Evolutionary conservation across 139 green algal species (phyloP).

Genomic region (Asterochloris erici): DNA sequence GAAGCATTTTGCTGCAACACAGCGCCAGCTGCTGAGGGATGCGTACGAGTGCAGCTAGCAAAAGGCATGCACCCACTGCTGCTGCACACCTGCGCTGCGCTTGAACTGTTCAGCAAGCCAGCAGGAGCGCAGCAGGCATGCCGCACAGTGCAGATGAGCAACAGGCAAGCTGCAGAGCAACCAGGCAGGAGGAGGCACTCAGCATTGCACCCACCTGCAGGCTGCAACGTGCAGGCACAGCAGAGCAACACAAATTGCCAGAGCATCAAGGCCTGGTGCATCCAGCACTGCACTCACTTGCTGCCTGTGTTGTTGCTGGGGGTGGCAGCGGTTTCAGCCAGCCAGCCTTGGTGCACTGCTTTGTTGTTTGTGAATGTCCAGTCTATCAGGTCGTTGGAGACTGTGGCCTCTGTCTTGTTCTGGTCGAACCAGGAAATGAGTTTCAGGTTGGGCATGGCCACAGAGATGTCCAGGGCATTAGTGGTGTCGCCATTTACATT

Average conservation of each 20-base stretch:
- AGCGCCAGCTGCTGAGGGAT: no score
- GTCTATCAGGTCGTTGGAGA: slow-evolving; percentile 2
- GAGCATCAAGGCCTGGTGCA: not conserved
- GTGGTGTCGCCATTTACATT: slow-evolving; percentile 4
- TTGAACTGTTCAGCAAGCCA: no score
- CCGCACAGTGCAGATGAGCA: no score
- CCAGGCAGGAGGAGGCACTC: no score
- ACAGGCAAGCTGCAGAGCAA: no score
- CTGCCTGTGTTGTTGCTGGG: not conserved
- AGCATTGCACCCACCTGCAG: not conserved
- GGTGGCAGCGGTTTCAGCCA: slow-evolving; percentile 2
- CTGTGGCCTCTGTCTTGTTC: slow-evolving; percentile 3
- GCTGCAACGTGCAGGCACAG: no score
- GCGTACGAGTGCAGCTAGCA: no score
- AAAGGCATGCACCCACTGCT: no score
- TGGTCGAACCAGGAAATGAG: slow-evolving; percentile 8
- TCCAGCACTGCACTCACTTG: not conserved
- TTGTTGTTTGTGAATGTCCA: not conserved
- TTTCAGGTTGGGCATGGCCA: slow-evolving; percentile 1
- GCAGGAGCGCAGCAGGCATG: no score
- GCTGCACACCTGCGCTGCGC: no score
- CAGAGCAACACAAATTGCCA: not conserved
- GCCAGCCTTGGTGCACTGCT: not conserved
- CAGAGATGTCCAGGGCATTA: slow-evolving; percentile 5
- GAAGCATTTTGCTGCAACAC: no score